Evolutionary conservation across 495 filamentous ascomycete species (phyloP), one percentile per base, ranked within the genome.

Genomic region (Penicillium chermesinum): DNA sequence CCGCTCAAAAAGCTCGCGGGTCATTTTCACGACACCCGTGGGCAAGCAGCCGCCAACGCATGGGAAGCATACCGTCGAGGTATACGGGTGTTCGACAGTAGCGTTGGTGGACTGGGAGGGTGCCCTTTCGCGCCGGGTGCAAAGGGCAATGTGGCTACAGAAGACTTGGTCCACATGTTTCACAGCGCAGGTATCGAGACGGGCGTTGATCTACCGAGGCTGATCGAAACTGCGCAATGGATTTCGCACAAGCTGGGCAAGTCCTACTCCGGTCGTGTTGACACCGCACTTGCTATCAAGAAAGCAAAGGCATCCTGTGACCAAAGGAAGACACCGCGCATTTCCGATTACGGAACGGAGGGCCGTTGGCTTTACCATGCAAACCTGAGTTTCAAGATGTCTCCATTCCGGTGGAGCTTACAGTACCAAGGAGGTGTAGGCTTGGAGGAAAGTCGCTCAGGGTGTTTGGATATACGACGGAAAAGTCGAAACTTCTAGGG

Each of bases 11-110:
- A 41, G 14, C 52, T 76, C 1, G 73, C 73, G 0, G 70, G 69
- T 9, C 73, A 76, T 46, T 76, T 74, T 46, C 73, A 76, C 30
- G 71, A 76, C 46, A 76, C 70, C 0, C 70, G 73, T 38, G 69
- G 71, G 5, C 67, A 67, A 43, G 73, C 62, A 1, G 53, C 69
- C 1, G 65, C 66, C 15, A 76, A 76, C 44, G 66, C 69, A 14
- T 64, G 72, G 54, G 66, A 67, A 47, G 64, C 66, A 7, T 76
- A 72, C 43, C 46, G 44, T 0, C 59, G 63, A 38, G 73, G 71
- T 3, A 48, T 76, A 2, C 56, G 63, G 4, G 64, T 68, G 0
- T 76, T 76, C 35, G 73, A 76, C 44, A 67, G 66, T 20, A 73
- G 69, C 35, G 60, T 73, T 15, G 63, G 59, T 0, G 71, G 73